Base-by-base conservation (phyloP, 345 rosid genomes). In the Aegle marmelos region DNA sequence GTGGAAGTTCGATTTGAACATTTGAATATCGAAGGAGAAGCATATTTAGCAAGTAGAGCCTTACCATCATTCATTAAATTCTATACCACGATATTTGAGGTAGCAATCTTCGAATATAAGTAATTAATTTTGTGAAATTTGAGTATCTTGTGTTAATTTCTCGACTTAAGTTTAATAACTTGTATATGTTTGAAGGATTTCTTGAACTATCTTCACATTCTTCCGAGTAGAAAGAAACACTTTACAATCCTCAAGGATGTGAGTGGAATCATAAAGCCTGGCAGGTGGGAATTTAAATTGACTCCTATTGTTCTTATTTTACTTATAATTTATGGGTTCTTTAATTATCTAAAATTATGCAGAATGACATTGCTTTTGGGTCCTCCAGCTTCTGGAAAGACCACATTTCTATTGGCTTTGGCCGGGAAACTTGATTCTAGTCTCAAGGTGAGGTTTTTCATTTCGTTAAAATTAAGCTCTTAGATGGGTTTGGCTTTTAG, bases 361-460 rank as follows among this genome's bases (percentile, higher is more conserved):
- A 93, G 97, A 75, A 84, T 90, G 91, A 83, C 97, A 70, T 68
- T 94, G 87, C 95, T 94, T 41, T 80, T 94, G 85, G 98, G 98
- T 67, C 98, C 98, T 75, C 97, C 97, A 58, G 80, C 90, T 74
- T 89, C 98, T 45, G 98, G 98, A 13, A 94, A 94, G 85, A 94
- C 97, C 5, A 88, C 95, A 0, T 91, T 93, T 5, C 57, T 93
- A 80, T 82, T 92, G 84, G 94, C 97, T 65, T 83, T 93, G 78
- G 94, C 95, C 19, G 95, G 94, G 69, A 92, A 89, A 86, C 98
- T 94, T 76, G 93, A 88, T 83, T 53, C 79, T 2, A 70, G 65
- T 31, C 89, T 92, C 7, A 85, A 89, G 92, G 97, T 94, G 28
- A 59, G 2, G 4, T 41, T 41, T 41, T 41, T 22, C 62, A 62